These are phyloP conservation scores for Chrysoporthe austroafricana DNA, from an alignment of 2,329 filamentous ascomycete species.

Conservation along the genomic window DNA sequence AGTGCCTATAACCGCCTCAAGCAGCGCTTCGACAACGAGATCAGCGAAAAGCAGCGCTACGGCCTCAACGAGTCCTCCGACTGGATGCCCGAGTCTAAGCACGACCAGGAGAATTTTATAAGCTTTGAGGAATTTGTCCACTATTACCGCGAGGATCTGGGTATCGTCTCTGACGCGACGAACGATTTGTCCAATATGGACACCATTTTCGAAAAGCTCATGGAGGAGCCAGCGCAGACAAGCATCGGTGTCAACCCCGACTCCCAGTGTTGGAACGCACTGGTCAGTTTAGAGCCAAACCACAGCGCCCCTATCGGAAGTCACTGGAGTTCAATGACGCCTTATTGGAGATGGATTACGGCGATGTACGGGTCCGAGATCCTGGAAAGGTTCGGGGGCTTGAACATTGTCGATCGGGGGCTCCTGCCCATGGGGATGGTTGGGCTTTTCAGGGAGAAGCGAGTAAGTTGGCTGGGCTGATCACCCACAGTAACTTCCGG, in stretches of 20 bases:
- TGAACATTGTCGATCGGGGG: conserved; percentile 49
- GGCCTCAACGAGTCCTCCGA: conserved; percentile 30
- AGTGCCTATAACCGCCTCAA: conserved; percentile 41
- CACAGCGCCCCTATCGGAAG: conserved; percentile 18
- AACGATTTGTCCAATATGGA: conserved; percentile 33
- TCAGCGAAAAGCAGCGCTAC: conserved; percentile 9
- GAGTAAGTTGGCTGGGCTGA: conserved; percentile 43
- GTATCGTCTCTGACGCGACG: conserved; percentile 33
- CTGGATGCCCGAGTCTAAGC: conserved; percentile 37
- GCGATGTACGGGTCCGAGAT: conserved; percentile 50
- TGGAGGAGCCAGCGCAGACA: conserved; percentile 38
- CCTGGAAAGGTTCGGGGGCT: conserved; percentile 47
- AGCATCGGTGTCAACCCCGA: conserved; percentile 33
- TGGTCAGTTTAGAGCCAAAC: background rate
- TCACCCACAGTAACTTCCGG: background rate
- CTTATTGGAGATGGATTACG: conserved; percentile 54
- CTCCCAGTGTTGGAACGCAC: conserved; percentile 33
- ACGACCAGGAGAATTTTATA: conserved; percentile 47
- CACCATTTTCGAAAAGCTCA: conserved; percentile 42
- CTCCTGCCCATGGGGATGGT: conserved; percentile 54
- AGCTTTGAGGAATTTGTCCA: conserved; percentile 48
- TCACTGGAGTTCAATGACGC: conserved; percentile 41
- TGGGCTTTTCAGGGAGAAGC: conserved; percentile 46
- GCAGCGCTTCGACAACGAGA: conserved; percentile 40
- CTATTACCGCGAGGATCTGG: conserved; percentile 48